Base-by-base conservation (phyloP, 345 rosid species). In the Eucalyptus pauciflora region DNA sequence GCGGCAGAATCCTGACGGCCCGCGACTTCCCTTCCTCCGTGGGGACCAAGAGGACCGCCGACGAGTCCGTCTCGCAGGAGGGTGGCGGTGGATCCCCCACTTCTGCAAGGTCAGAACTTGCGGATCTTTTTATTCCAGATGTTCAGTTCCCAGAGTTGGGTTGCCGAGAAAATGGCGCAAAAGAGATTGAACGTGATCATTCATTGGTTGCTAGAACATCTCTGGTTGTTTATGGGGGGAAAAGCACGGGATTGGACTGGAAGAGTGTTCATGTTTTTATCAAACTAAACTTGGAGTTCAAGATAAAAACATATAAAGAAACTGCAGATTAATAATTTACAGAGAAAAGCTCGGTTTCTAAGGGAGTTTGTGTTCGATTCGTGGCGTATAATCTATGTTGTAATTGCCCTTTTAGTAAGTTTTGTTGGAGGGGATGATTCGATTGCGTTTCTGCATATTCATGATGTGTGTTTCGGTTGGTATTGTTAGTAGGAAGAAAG, bases 1-100 rank as follows among this genome's bases (percentile, higher is more conserved):
- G 89, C 22, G 96, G 97, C 5, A 95, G 98, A 90, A 95, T 96
- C 91, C 89, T 96, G 89, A 96, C 95, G 8, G 97, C 99, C 33
- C 87, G 85, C 48, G 85, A 76, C 48, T 76, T 76, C 85, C 85
- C 48, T 41, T 76, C 85, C 48, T 76, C 85, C 16, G 85, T 76
- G 48, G 85, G 85, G 85, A 76, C 85, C 85, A 76, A 76, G 85
- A 76, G 85, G 48, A 41, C 85, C 29, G 85, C 85, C 29, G 85
- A 76, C 48, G 85, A 76, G 85, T 41, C 85, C 85, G 85, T 76
- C 48, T 76, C 85, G 48, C 85, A 41, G 85, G 85, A 76, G 45
- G 48, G 29, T 41, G 85, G 85, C 15, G 85, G 48, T 25, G 85
- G 85, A 76, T 76, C 85, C 29, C 83, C 85, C 48, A 76, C 85